Percentiles rank a stretch among this genome's conserved stretches.
phyloP scores from a whole-genome alignment of 2,329 filamentous ascomycete genomes.

The Colletotrichum eremochloae region DNA sequence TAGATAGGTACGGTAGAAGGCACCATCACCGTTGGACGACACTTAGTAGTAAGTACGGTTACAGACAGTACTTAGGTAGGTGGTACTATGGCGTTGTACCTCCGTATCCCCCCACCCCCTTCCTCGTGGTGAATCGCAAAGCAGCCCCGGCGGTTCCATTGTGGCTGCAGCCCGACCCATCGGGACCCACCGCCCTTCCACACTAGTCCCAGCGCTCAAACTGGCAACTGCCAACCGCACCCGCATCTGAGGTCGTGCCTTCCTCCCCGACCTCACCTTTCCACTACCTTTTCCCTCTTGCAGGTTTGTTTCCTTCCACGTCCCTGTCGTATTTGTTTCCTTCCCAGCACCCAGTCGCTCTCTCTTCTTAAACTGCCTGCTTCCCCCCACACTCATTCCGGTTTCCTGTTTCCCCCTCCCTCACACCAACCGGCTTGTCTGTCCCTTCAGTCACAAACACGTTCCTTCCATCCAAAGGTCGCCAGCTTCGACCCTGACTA shows the following conservation, averaged over 20 bases:
- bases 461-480: constrained; percentile 42
- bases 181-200: constrained; percentile 30
- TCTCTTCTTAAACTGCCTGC: constrained; percentile 42
- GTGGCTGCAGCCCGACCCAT: constrained; percentile 30
- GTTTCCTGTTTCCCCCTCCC: constrained; percentile 30
- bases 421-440: constrained; percentile 40
- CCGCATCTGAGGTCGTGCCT: constrained; percentile 19
- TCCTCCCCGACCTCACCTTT: constrained; percentile 35
- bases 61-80: neutral
- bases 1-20: constrained; percentile 21
- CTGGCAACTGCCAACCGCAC: constrained; percentile 19
- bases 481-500: constrained; percentile 43
- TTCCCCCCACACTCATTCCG: constrained; percentile 34
- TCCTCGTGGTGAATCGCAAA: constrained; percentile 40
- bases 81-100: neutral
- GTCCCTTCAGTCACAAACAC: constrained; percentile 38
- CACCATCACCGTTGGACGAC: neutral
- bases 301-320: constrained; percentile 27
- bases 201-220: constrained; percentile 18
- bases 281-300: constrained; percentile 45
- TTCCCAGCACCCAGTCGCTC: constrained; percentile 42
- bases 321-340: constrained; percentile 33
- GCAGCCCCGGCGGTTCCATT: constrained; percentile 21
- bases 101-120: constrained; percentile 1
- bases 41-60: too few relatives aligned